Conservation (phyloP, 805 yeast species). For the Soucietia sequanensis region DNA sequence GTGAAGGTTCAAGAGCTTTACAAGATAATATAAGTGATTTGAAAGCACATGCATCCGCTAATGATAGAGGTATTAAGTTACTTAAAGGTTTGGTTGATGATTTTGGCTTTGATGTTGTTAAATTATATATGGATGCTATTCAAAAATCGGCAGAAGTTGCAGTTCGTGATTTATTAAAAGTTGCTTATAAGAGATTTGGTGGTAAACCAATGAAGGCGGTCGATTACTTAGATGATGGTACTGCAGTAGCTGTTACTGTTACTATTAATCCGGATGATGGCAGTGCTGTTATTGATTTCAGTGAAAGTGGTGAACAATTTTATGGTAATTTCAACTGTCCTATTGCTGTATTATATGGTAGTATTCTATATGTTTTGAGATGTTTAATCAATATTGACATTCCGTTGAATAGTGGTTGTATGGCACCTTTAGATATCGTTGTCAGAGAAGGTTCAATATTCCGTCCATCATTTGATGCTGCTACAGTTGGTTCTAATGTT, state of each 20-base stretch:
- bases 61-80: slow-evolving; percentile 73
- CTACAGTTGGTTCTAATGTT: slow-evolving; percentile 19
- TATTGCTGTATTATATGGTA: slow-evolving; percentile 12
- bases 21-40: slow-evolving; percentile 46
- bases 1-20: slow-evolving; percentile 18
- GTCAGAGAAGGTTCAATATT: slow-evolving; percentile 15
- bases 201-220: slow-evolving; percentile 27
- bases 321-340: slow-evolving; percentile 20
- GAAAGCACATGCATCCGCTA: slow-evolving; percentile 85
- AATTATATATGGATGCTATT: slow-evolving; percentile 77
- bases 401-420: slow-evolving; percentile 21
- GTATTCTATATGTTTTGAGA: slow-evolving; percentile 16
- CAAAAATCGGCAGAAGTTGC: slow-evolving; percentile 75
- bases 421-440: slow-evolving; percentile 14
- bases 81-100: slow-evolving; percentile 59
- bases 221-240: slow-evolving; percentile 19
- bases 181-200: slow-evolving; percentile 37
- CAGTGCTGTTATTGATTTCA: slow-evolving; percentile 22
- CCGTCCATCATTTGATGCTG: slow-evolving; percentile 17
- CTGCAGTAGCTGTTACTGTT: slow-evolving; percentile 14
- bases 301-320: slow-evolving; percentile 23
- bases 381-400: slow-evolving; percentile 17
- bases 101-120: slow-evolving; percentile 56
- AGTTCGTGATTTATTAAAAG: slow-evolving; percentile 44
- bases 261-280: slow-evolving; percentile 18